Evolutionary conservation across 352 stramenopile species (phyloP).

Genomic region (Thalassiosira mediterranea): DNA sequence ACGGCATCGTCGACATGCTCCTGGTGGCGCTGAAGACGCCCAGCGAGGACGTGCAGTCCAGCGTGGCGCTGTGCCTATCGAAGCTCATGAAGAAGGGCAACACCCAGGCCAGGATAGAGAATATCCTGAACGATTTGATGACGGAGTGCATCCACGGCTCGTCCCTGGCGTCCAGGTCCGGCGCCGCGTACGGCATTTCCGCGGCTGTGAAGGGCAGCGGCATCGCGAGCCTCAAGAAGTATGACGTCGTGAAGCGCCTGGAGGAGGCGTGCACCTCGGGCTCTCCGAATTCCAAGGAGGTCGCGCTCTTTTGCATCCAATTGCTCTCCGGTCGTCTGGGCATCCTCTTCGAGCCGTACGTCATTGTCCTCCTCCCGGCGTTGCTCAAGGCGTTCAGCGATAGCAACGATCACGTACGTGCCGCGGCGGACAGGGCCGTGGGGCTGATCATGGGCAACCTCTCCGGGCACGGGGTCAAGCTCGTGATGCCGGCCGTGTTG

Average conservation of each 20-base stretch:
- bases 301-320: conserved; percentile 96
- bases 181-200: conserved; percentile 96
- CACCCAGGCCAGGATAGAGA: conserved; percentile 74
- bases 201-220: conserved; percentile 99
- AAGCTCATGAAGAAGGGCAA: conserved; percentile 86
- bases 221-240: conserved; percentile 97
- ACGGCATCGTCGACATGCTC: conserved; percentile 83
- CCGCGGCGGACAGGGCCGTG: conserved; percentile 92
- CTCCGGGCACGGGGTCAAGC: conserved; percentile 98
- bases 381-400: conserved; percentile 98
- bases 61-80: conserved; percentile 75
- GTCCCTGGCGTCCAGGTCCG: conserved; percentile 72
- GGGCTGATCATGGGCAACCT: conserved; percentile 99
- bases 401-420: conserved; percentile 93
- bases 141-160: conserved; percentile 73
- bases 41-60: conserved; percentile 77
- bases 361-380: conserved; percentile 98
- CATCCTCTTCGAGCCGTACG: conserved; percentile 97
- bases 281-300: conserved; percentile 75
- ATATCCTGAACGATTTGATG: conserved; percentile 73
- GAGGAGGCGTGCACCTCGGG: conserved; percentile 82
- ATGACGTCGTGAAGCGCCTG: conserved; percentile 92
- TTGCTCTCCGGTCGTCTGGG: conserved; percentile 94
- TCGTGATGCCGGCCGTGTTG: conserved; percentile 97
- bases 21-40: conserved; percentile 77